Base-by-base conservation (phyloP, 2,329 filamentous ascomycete genomes). In the Cyclaneusma minus region DNA sequence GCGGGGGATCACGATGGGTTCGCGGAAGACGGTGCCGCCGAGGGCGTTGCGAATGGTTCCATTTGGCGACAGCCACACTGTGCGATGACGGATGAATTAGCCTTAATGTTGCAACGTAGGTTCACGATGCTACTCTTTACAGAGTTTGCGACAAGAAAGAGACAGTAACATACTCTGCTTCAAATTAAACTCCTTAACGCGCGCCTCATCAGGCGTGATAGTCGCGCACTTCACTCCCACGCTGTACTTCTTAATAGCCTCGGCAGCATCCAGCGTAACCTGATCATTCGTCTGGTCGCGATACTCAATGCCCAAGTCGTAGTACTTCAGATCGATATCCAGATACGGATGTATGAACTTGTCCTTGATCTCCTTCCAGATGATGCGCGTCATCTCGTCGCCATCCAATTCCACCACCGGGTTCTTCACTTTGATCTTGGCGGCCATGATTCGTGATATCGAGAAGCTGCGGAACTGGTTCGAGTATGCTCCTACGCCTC, bases 171-270 rank as follows among this genome's bases (percentile, higher is more conserved):
- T 60, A 85, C 79, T 95, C 64, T 95, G 76, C 79, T 95, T 98
- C 43, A 98, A 70, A 52, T 94, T 85, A 59, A 95, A 98, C 60
- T 95, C 89, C 64, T 95, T 69, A 16, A 98, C 87, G 52, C 89
- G 78, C 38, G 73, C 78, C 69, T 98, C 89, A 52, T 98, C 89
- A 20, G 89, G 89, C 22, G 89, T 98, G 61, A 98, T 98, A 52
- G 89, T 98, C 39, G 89, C 89, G 57, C 89, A 98, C 68, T 98
- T 98, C 62, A 98, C 83, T 56, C 87, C 89, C 29, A 98, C 89
- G 33, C 78, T 83, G 68, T 95, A 94, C 68, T 94, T 93, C 70
- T 93, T 85, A 63, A 95, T 95, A 22, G 89, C 89, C 62, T 93
- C 83, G 29, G 89, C 89, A 29, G 87, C 81, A 50, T 95, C 89